Evolutionary conservation across 768 basidiomycete species (phyloP).

Genomic region (Vararia minispora): DNA sequence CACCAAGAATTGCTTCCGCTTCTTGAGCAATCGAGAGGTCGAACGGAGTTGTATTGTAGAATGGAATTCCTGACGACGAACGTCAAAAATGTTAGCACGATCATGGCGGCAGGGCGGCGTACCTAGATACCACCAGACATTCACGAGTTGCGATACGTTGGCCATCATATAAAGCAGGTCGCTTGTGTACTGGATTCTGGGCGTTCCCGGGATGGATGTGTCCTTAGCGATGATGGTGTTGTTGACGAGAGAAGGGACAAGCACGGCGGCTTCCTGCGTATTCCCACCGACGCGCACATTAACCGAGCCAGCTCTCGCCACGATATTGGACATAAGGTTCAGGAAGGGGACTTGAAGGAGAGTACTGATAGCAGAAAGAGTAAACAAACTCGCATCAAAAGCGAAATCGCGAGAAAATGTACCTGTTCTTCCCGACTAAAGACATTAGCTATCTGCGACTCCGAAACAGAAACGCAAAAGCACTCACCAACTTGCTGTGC

Average conservation of each 20-base stretch:
- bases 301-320: constrained; percentile 48
- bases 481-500: constrained; percentile 52
- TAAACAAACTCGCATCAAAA: not conserved
- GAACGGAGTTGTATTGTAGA: constrained; percentile 52
- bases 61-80: constrained; percentile 36
- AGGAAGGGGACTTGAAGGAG: constrained; percentile 53
- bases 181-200: constrained; percentile 48
- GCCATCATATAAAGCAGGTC: constrained; percentile 58
- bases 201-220: constrained; percentile 42
- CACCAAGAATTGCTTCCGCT: constrained; percentile 52
- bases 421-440: constrained; percentile 45
- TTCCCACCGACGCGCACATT: constrained; percentile 71
- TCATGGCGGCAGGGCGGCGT: constrained; percentile 1
- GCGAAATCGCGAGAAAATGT: constrained; percentile 13
- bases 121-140: constrained; percentile 60
- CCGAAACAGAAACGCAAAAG: not conserved
- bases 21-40: constrained; percentile 42
- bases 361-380: constrained; percentile 23
- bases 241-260: constrained; percentile 38
- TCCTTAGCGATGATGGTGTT: constrained; percentile 42
- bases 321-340: constrained; percentile 71
- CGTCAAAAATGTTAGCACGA: not conserved
- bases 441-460: not conserved
- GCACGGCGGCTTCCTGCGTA: constrained; percentile 54
- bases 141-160: constrained; percentile 46